phyloP scores from a whole-genome alignment of 2,329 filamentous ascomycete genomes.

The Macrophomina phaseolina region DNA sequence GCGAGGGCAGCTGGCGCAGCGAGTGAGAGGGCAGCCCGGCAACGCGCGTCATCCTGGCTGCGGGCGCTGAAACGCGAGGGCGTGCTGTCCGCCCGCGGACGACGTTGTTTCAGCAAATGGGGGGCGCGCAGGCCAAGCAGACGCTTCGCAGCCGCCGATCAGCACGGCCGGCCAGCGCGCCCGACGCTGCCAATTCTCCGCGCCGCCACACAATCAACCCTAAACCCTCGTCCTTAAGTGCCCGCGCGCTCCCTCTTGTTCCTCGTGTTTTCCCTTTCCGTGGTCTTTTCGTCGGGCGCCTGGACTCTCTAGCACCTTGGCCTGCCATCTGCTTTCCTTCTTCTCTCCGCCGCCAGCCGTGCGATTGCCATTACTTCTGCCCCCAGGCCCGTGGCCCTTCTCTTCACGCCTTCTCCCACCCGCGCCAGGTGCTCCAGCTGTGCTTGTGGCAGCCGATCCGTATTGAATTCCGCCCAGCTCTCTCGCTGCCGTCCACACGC shows the following conservation, averaged over 20 bases:
- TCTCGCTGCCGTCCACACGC: background rate
- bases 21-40: background rate
- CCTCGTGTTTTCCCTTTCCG: background rate
- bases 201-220: conserved; percentile 24
- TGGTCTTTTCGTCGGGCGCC: conserved; percentile 15
- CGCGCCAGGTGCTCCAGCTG: conserved; percentile 1
- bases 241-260: background rate
- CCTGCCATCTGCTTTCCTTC: background rate
- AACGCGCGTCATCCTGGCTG: conserved; percentile 23
- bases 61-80: conserved; percentile 22
- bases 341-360: conserved; percentile 17
- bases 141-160: conserved; percentile 14
- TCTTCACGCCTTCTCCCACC: background rate
- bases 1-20: background rate
- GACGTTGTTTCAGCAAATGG: conserved; percentile 23
- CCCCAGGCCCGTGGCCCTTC: conserved; percentile 18
- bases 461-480: background rate
- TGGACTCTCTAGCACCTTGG: background rate
- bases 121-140: background rate
- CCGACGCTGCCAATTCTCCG: conserved; percentile 17
- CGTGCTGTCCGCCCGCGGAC: conserved; percentile 11
- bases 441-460: conserved; percentile 4
- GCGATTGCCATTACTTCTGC: conserved; percentile 4
- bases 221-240: conserved; percentile 23
- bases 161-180: conserved; percentile 16